Evolutionary conservation across 2,329 filamentous ascomycete species (phyloP).

Genomic region (Xylariaceae sp.): DNA sequence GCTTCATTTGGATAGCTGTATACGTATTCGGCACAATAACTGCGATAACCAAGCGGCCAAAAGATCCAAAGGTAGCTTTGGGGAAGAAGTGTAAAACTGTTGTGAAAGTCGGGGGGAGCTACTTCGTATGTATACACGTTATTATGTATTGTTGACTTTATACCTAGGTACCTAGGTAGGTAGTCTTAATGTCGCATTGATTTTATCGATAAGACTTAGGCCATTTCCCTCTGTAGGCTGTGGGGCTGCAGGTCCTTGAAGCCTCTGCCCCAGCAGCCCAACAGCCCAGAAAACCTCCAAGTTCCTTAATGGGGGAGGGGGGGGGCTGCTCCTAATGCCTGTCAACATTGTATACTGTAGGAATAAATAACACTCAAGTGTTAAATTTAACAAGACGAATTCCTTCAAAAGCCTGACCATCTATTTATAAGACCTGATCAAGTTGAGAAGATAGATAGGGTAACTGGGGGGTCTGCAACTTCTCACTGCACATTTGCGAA

Average conservation of each 20-base stretch:
- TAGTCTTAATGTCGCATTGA: background rate
- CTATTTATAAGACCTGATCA: background rate
- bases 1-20: constrained; percentile 26
- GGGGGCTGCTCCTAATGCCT: too few relatives aligned
- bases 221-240: background rate
- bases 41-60: background rate
- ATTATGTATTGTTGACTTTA: too few relatives aligned
- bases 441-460: background rate
- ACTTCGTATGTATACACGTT: too few relatives aligned
- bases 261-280: background rate
- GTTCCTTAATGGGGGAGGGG: too few relatives aligned
- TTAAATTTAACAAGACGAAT: too few relatives aligned
- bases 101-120: background rate
- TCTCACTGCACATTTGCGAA: background rate
- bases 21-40: background rate
- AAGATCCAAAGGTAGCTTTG: constrained; percentile 35
- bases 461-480: too few relatives aligned
- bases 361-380: too few relatives aligned
- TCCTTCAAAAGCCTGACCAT: too few relatives aligned
- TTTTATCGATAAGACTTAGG: background rate
- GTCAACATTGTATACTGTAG: too few relatives aligned
- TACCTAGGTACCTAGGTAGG: too few relatives aligned
- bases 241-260: background rate
- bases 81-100: background rate
- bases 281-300: too few relatives aligned